Base-by-base conservation (phyloP, 2,329 filamentous ascomycete genomes). In the Botrytis hyacinthi region DNA sequence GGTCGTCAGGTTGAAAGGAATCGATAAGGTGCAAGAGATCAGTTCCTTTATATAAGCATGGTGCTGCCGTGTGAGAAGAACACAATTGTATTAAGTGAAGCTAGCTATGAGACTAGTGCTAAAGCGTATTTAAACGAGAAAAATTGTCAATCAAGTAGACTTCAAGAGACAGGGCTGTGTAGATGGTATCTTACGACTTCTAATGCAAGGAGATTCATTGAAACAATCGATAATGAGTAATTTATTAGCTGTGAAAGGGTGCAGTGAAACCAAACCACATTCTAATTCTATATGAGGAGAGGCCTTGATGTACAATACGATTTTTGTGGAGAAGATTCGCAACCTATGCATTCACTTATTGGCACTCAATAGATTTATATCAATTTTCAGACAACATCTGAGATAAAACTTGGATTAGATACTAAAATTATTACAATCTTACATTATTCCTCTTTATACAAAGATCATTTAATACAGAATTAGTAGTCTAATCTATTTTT, bases 241-340 rank as follows among this genome's bases (percentile, higher is more conserved):
- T 9, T 8, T 1, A 4, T 8, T 1, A 9, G 51, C 3, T 18
- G 6, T 16, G 14, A 29, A 8, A 7, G 14, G 8, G 1, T 18
- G n/a, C 3, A 4, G 51, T 57, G 16, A 18, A 29, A 57, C 3
- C 2, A 8, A 29, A 29, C 14, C 8, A 57, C 8, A 3, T 18
- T 57, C 6, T 29, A 9, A 7, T 57, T 29, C 3, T 29, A 57
- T 7, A 29, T 16, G 7, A 4, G 3, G 3, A 57, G 5, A 57
- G 6, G 9, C 29, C 1, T 51, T 5, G 26, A 51, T 14, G n/a
- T n/a, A n/a, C 22, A 5, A 51, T n/a, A 5, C 12, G 4, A n/a
- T n/a, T 14, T n/a, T 2, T 6, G 12, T 6, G 4, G 10, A 14
- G 5, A 10, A 51, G 26, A 26, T 14, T 5, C n/a, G 10, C 14